Conservation (phyloP, 345 rosid species). For the Dimocarpus longan region DNA sequence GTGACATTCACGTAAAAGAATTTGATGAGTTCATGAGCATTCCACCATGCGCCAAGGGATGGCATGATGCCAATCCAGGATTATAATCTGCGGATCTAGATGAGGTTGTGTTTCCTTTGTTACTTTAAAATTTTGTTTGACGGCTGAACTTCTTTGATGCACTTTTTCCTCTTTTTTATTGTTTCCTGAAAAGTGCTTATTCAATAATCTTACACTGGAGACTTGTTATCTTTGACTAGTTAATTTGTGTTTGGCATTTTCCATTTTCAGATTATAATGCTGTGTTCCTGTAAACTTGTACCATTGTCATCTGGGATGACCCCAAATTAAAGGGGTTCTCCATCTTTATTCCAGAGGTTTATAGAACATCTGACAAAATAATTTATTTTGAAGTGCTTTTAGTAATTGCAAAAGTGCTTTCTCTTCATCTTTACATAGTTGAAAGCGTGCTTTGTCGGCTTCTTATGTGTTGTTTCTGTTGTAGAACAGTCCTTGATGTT, state of each 20-base stretch:
- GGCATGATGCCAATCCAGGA: constrained; percentile 65
- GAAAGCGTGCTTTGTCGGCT: background rate
- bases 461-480: background rate
- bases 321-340: too few relatives aligned
- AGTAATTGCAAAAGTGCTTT: background rate
- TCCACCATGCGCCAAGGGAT: constrained; percentile 89
- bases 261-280: background rate
- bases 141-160: background rate
- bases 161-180: background rate
- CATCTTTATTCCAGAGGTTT: background rate
- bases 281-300: background rate
- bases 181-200: background rate
- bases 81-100: constrained; percentile 24
- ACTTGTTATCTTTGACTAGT: background rate
- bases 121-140: background rate
- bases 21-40: constrained; percentile 93
- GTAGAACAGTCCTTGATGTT: background rate
- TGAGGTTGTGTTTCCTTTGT: constrained; percentile 1
- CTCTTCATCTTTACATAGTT: background rate
- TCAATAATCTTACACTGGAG: background rate
- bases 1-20: constrained; percentile 83
- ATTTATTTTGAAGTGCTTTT: background rate
- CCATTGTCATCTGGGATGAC: background rate
- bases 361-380: background rate
- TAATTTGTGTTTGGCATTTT: background rate